Conservation (phyloP, 2,329 filamentous ascomycete species). For the Spiromastix sp. region DNA sequence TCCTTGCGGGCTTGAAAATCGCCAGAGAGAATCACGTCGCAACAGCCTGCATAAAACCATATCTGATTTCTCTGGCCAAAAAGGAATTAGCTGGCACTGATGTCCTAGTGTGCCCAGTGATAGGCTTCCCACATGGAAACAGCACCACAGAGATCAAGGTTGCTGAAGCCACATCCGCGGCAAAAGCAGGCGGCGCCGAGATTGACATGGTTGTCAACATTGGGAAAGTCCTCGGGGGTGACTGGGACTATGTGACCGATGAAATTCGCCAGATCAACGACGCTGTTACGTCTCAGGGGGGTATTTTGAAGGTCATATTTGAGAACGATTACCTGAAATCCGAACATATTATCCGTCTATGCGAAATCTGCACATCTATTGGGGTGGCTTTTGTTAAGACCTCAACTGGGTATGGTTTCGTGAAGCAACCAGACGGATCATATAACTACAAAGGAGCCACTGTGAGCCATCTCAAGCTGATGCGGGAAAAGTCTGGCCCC, state of each 20-base stretch:
- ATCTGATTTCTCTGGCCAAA: conserved; percentile 40
- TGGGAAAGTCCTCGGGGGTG: conserved; percentile 45
- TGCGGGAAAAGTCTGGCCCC: conserved; percentile 37
- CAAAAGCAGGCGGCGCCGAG: conserved; percentile 41
- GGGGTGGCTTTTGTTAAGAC: conserved; percentile 48
- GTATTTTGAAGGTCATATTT: conserved; percentile 51
- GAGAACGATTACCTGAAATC: no score
- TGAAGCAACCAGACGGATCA: no score
- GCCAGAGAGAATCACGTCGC: conserved; percentile 41
- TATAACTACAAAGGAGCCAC: no score
- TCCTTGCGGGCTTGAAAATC: no score
- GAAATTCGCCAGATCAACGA: conserved; percentile 45
- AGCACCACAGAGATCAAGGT: conserved; percentile 46
- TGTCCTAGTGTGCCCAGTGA: conserved; percentile 47
- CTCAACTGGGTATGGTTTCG: no score
- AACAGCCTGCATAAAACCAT: conserved; percentile 50
- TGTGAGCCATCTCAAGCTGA: conserved; percentile 41
- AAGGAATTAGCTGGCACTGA: conserved; percentile 37
- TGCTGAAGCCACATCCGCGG: conserved; percentile 41
- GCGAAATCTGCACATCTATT: conserved; percentile 43
- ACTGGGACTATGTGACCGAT: conserved; percentile 46
- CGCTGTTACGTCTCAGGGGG: conserved; percentile 34
- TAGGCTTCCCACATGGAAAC: conserved; percentile 53
- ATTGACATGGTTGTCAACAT: conserved; percentile 54
- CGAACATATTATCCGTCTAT: no score